A percentile compares a stretch with the other conserved stretches of the same genome.
Evolutionary conservation across 2,329 filamentous ascomycete species (phyloP).

Genomic region (Fusarium sp.): DNA sequence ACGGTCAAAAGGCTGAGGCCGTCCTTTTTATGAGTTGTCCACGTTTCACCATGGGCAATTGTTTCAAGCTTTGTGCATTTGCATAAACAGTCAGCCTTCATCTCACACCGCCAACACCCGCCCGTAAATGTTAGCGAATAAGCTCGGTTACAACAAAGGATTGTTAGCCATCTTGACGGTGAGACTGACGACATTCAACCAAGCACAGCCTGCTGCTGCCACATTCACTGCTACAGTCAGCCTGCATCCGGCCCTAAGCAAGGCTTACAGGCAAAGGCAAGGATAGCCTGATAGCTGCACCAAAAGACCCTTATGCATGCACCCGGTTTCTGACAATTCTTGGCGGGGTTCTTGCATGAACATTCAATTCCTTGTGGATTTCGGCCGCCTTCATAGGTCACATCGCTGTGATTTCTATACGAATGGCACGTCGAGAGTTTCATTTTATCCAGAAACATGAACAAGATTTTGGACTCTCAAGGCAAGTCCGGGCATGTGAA

Average conservation of each 20-base stretch:
- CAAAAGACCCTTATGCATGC: slow-evolving; percentile 11
- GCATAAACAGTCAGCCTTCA: neutral
- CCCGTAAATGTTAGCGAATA: neutral
- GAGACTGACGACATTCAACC: neutral
- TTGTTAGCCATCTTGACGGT: neutral
- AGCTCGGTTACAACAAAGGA: neutral
- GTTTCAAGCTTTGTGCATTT: neutral
- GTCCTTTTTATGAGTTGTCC: neutral
- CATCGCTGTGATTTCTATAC: neutral
- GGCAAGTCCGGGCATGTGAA: neutral
- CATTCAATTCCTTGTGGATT: neutral
- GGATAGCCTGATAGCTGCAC: slow-evolving; percentile 1
- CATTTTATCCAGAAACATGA: neutral
- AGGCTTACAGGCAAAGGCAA: slow-evolving; percentile 2
- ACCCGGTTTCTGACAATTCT: neutral
- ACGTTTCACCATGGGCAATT: neutral
- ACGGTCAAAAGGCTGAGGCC: slow-evolving; percentile 2
- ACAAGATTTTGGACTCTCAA: neutral
- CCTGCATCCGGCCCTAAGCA: neutral
- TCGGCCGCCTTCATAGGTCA: neutral
- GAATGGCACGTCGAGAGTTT: neutral
- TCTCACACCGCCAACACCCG: neutral
- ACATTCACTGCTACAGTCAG: neutral
- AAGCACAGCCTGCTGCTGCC: neutral
- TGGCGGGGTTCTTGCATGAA: slow-evolving; percentile 1